phyloP scores from a whole-genome alignment of 176 grass and related monocot species.

The Oryza punctata region DNA sequence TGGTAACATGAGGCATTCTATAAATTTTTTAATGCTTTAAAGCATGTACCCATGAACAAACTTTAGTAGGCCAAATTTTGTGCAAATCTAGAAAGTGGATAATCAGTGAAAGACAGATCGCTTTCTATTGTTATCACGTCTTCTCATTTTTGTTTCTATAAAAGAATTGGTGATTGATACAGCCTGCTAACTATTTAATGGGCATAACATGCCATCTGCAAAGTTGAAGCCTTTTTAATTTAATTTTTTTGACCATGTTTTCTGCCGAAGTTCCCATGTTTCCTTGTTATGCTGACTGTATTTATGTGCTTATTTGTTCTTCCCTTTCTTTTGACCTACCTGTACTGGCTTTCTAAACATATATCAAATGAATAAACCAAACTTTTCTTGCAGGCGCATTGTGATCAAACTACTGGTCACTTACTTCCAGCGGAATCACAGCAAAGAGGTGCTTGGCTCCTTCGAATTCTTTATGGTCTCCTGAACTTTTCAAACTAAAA shows the following conservation, averaged over 20 bases:
- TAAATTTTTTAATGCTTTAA: conserved; percentile 10
- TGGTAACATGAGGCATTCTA: not conserved
- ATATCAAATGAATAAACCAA: conserved; percentile 6
- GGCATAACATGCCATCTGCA: not conserved
- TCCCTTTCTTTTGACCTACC: not conserved
- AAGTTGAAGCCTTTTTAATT: not conserved
- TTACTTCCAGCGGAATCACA: conserved; percentile 93
- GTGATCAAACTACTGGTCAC: conserved; percentile 92
- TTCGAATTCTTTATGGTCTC: not conserved
- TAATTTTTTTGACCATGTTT: not conserved
- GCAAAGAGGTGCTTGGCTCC: conserved; percentile 79
- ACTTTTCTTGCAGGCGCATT: conserved; percentile 69
- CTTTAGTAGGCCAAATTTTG: not conserved
- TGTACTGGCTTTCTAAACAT: not conserved
- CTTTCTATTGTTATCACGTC: not conserved
- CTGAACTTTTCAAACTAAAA: not conserved
- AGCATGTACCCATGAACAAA: not conserved
- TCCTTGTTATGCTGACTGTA: not conserved
- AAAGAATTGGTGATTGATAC: conserved; percentile 8
- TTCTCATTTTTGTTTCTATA: not conserved
- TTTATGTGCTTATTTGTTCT: not conserved
- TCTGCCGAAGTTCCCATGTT: not conserved
- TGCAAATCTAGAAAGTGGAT: not conserved
- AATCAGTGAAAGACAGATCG: not conserved
- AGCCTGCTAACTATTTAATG: not conserved